A percentile compares a stretch with the other conserved stretches of the same genome.
Conservation (phyloP, 2,329 filamentous ascomycete genomes). For the Rhynchosporium secalis region DNA sequence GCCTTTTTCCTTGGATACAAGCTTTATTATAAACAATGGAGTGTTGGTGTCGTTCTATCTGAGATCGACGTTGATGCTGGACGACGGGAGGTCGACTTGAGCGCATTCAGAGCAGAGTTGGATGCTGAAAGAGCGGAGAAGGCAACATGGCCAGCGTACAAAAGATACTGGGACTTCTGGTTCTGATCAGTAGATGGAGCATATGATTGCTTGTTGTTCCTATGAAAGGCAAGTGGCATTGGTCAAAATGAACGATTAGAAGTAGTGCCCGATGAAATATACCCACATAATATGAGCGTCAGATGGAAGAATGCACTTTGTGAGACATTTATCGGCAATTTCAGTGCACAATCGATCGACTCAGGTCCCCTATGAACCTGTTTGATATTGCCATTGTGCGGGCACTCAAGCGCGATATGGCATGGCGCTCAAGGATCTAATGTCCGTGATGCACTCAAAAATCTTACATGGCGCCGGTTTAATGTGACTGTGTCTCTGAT, state of each 20-base stretch:
- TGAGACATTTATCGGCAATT: neutral
- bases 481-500: too few species aligned
- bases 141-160: constrained; percentile 36
- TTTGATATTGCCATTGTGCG: too few species aligned
- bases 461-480: too few species aligned
- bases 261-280: neutral
- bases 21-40: constrained; percentile 45
- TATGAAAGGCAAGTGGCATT: neutral
- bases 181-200: constrained; percentile 2
- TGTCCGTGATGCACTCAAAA: too few species aligned
- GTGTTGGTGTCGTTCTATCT: constrained; percentile 33
- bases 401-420: too few species aligned
- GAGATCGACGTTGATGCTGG: constrained; percentile 38
- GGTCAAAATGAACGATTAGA: neutral
- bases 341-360: neutral
- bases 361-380: too few species aligned
- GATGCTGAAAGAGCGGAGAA: constrained; percentile 36
- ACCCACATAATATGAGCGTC: constrained; percentile 36
- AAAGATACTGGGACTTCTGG: constrained; percentile 35
- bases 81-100: constrained; percentile 37
- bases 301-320: neutral
- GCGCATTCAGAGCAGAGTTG: constrained; percentile 36
- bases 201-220: neutral
- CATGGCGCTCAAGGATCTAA: too few species aligned
- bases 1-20: constrained; percentile 67